A percentile compares a stretch with the other conserved stretches of the same genome.
phyloP scores from a whole-genome alignment of 208 protist genomes.

The Trypanosoma lewisi region DNA sequence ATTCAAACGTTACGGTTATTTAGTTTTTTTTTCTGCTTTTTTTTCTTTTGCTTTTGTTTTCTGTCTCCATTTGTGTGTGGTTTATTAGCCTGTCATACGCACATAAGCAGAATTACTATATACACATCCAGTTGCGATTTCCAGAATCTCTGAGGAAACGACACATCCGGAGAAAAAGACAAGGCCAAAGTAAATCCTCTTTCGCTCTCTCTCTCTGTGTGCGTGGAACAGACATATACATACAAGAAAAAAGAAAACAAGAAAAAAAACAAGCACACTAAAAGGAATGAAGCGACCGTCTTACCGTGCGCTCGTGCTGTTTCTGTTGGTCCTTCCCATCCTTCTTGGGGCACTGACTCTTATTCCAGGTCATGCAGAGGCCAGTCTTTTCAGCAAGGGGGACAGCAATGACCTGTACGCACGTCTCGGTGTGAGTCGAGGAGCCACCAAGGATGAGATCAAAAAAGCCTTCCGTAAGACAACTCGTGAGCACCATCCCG shows the following conservation, averaged over 20 bases:
- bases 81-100: not conserved
- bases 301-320: not conserved
- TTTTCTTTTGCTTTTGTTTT: slow-evolving; percentile 2
- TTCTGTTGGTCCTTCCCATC: not conserved
- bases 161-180: no score
- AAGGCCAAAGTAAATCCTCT: no score
- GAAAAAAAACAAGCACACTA: not conserved
- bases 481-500: slow-evolving; percentile 81
- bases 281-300: not conserved
- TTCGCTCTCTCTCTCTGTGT: no score
- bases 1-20: slow-evolving; percentile 4
- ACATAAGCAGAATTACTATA: no score
- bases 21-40: slow-evolving; percentile 9
- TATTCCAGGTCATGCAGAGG: not conserved
- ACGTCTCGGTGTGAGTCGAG: slow-evolving; percentile 50
- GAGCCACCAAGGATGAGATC: slow-evolving; percentile 65
- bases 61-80: not conserved
- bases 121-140: not conserved
- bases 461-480: slow-evolving; percentile 74
- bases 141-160: no score
- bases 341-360: slow-evolving; percentile 11
- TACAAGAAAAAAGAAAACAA: not conserved
- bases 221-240: no score
- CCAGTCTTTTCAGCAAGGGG: slow-evolving; percentile 5
- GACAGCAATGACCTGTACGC: slow-evolving; percentile 61